These are phyloP conservation scores for Papilionanthe hybrid DNA, from an alignment of 116 monocot species.

Conservation along the genomic window DNA sequence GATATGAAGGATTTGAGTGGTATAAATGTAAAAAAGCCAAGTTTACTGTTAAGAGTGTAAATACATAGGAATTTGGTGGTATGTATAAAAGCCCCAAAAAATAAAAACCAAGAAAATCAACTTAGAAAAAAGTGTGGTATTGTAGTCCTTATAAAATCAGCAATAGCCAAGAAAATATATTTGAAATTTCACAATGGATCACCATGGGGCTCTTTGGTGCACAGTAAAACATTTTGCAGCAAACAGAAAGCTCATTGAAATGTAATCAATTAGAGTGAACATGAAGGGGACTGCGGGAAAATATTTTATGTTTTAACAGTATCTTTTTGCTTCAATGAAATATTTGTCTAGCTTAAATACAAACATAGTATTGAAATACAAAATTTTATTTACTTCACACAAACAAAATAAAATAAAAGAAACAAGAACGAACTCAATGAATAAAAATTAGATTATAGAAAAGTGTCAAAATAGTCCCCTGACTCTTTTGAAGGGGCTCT, in stretches of 20 bases:
- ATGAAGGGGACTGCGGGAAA: not conserved
- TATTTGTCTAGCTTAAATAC: not conserved
- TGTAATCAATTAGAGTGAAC: no score
- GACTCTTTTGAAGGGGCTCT: no score
- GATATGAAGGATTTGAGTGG: no score
- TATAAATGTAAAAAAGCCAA: no score
- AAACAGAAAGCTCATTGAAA: not conserved
- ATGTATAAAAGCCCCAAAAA: not conserved
- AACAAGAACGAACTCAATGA: not conserved
- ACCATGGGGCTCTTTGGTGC: not conserved
- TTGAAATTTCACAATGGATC: not conserved
- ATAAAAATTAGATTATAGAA: not conserved
- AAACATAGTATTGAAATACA: no score
- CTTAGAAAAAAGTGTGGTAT: not conserved
- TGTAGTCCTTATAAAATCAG: slow-evolving; percentile 1
- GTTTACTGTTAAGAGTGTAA: no score
- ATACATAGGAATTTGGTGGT: no score
- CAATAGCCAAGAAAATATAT: not conserved
- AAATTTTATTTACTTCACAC: not conserved
- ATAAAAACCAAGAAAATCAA: not conserved
- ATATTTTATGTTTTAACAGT: not conserved
- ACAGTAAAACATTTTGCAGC: not conserved
- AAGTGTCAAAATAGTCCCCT: no score
- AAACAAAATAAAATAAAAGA: not conserved
- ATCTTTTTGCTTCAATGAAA: not conserved